phyloP scores from a whole-genome alignment of 805 yeast genomes.

The Candida andamanensis region DNA sequence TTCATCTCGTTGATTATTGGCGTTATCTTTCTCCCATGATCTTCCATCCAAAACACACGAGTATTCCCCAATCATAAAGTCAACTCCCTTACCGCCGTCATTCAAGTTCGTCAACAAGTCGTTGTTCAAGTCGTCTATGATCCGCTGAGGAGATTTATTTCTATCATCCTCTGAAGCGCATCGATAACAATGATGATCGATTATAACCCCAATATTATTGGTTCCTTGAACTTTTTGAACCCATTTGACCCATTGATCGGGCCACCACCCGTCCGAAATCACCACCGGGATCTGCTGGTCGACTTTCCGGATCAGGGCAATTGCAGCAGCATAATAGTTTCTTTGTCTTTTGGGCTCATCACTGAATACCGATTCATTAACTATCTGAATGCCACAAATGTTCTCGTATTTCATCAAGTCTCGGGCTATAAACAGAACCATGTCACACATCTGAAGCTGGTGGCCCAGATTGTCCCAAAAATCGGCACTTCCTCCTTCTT shows the following conservation, averaged over 20 bases:
- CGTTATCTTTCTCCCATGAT: slow-evolving; percentile 60
- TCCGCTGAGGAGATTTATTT: slow-evolving; percentile 56
- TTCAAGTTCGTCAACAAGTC: slow-evolving; percentile 47
- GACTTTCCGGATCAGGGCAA: slow-evolving; percentile 50
- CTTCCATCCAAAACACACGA: slow-evolving; percentile 78
- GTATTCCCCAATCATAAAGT: slow-evolving; percentile 82
- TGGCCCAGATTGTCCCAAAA: slow-evolving; percentile 53
- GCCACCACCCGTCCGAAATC: slow-evolving; percentile 94
- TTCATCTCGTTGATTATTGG: slow-evolving; percentile 40
- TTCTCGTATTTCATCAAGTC: slow-evolving; percentile 59
- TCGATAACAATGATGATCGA: slow-evolving; percentile 84
- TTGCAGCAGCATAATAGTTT: slow-evolving; percentile 61
- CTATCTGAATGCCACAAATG: slow-evolving; percentile 76
- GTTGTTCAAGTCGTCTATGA: slow-evolving; percentile 50
- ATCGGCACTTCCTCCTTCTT: slow-evolving; percentile 45
- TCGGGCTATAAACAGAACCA: slow-evolving; percentile 54
- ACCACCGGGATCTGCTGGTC: slow-evolving; percentile 62
- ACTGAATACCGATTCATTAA: slow-evolving; percentile 75
- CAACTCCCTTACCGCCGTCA: slow-evolving; percentile 46
- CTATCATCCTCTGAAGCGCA: slow-evolving; percentile 78
- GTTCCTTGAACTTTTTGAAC: slow-evolving; percentile 39
- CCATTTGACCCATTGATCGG: slow-evolving; percentile 72
- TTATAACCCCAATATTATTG: slow-evolving; percentile 53
- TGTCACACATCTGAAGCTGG: slow-evolving; percentile 42
- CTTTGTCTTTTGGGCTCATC: slow-evolving; percentile 45